Percentiles rank a stretch among this genome's conserved stretches.
Evolutionary conservation across 2,329 filamentous ascomycete genomes (phyloP).

Genomic region (Trichophyton benhamiae): DNA sequence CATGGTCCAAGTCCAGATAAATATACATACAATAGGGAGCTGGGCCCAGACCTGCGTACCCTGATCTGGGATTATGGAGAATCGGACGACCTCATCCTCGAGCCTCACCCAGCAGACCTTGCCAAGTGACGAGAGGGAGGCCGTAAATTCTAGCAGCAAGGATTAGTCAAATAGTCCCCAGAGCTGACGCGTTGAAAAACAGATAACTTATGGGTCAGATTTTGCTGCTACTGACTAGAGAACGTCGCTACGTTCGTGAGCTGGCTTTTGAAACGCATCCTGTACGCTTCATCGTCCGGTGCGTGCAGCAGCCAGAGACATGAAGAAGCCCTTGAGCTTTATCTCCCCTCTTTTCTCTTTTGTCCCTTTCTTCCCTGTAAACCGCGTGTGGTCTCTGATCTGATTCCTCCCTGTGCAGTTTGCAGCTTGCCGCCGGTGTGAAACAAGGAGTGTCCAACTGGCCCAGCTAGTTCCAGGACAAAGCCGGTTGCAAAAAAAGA

Average conservation of each 20-base stretch:
- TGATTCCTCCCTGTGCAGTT: not conserved
- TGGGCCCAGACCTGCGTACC: slow-evolving; percentile 95
- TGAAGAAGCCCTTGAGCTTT: not conserved
- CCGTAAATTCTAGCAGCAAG: slow-evolving; percentile 43
- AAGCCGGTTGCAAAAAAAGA: not conserved
- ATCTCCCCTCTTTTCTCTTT: not conserved
- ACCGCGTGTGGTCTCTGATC: not conserved
- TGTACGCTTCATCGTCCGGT: not conserved
- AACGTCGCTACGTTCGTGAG: slow-evolving; percentile 42
- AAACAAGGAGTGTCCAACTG: not conserved
- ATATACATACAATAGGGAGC: slow-evolving; percentile 34
- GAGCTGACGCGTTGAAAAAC: slow-evolving; percentile 5
- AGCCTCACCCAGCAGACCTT: slow-evolving; percentile 86
- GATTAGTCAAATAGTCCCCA: not conserved
- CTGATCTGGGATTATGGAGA: slow-evolving; percentile 89
- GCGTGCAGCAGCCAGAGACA: not conserved
- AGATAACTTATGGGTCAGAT: not conserved
- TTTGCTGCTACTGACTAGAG: slow-evolving; percentile 33
- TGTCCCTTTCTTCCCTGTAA: not conserved
- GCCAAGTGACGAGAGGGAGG: slow-evolving; percentile 53
- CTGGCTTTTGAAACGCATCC: slow-evolving; percentile 43
- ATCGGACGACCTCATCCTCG: slow-evolving; percentile 74
- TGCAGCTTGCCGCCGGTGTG: not conserved
- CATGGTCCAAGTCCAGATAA: slow-evolving; percentile 1
- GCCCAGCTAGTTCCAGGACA: not conserved